A percentile compares a stretch with the other conserved stretches of the same genome.
These are phyloP conservation scores for Inga laurina DNA, from an alignment of 306 rosid species.

Conservation along the genomic window DNA sequence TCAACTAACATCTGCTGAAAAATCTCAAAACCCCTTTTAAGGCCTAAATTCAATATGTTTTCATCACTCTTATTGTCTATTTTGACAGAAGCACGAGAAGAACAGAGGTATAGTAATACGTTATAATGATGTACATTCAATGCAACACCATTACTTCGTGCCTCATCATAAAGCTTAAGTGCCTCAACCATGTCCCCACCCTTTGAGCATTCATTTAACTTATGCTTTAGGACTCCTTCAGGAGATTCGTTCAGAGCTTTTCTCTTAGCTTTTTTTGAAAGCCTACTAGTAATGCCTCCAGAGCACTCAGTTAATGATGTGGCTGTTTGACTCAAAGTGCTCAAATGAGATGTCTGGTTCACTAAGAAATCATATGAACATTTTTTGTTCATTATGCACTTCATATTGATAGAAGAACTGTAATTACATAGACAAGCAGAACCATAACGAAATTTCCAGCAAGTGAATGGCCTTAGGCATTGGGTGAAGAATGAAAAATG, in stretches of 20 bases:
- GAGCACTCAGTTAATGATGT: constrained; percentile 30
- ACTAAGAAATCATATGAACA: background rate
- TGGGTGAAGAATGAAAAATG: constrained; percentile 48
- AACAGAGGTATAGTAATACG: constrained; percentile 66
- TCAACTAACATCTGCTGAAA: constrained; percentile 68
- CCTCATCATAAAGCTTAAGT: constrained; percentile 72
- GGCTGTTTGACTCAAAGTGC: constrained; percentile 38
- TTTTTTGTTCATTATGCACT: constrained; percentile 1
- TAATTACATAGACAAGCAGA: constrained; percentile 12
- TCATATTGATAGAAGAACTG: background rate
- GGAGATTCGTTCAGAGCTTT: constrained; percentile 59
- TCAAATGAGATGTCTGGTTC: constrained; percentile 25
- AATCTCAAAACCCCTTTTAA: constrained; percentile 78
- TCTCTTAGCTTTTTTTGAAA: constrained; percentile 43
- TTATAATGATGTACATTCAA: constrained; percentile 61
- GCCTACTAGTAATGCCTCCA: background rate
- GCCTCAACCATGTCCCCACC: constrained; percentile 59
- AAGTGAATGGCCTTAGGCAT: constrained; percentile 37
- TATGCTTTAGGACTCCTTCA: constrained; percentile 44
- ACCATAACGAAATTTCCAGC: constrained; percentile 20
- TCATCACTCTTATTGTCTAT: constrained; percentile 17
- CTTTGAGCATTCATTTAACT: constrained; percentile 62
- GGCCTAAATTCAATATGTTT: constrained; percentile 24
- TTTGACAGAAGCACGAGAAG: constrained; percentile 35
- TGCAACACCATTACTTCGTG: constrained; percentile 43